Percentiles rank a stretch among this genome's conserved stretches.
Conservation (phyloP, 495 filamentous ascomycete genomes). For the Neurospora sp. region DNA sequence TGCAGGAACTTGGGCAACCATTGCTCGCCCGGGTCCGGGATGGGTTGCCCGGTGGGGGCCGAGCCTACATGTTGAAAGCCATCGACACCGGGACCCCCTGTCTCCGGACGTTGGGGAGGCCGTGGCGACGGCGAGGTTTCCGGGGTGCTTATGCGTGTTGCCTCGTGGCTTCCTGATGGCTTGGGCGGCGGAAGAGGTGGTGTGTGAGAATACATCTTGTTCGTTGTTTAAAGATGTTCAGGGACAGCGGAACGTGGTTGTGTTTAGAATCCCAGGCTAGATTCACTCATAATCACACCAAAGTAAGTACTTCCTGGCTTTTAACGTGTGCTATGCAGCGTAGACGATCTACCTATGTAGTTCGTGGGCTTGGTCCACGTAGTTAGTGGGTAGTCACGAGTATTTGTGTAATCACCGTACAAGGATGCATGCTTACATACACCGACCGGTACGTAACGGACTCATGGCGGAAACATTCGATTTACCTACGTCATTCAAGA, state of each 20-base stretch:
- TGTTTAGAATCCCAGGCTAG: not conserved
- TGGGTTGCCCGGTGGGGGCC: conserved; percentile 8
- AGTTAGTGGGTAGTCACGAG: not conserved
- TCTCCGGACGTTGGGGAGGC: conserved; percentile 28
- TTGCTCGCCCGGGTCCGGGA: conserved; percentile 40
- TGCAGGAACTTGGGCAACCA: conserved; percentile 64
- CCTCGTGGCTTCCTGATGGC: conserved; percentile 52
- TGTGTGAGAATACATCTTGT: conserved; percentile 32
- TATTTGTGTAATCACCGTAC: not conserved
- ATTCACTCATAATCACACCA: not conserved
- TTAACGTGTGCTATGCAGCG: not conserved
- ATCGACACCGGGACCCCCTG: conserved; percentile 6
- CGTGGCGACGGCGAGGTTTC: conserved; percentile 28
- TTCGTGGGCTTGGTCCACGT: not conserved
- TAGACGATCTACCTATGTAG: not conserved
- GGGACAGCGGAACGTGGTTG: not conserved
- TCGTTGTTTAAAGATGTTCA: not conserved
- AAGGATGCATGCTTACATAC: not conserved
- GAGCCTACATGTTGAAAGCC: conserved; percentile 12
- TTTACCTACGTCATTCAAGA: not conserved
- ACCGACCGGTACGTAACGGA: not conserved
- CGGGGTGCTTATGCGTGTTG: conserved; percentile 56
- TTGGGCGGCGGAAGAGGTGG: conserved; percentile 67
- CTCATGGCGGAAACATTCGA: not conserved
- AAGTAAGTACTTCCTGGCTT: not conserved